Base-by-base conservation (phyloP, 2,329 filamentous ascomycete species). In the Eutypella sp. region DNA sequence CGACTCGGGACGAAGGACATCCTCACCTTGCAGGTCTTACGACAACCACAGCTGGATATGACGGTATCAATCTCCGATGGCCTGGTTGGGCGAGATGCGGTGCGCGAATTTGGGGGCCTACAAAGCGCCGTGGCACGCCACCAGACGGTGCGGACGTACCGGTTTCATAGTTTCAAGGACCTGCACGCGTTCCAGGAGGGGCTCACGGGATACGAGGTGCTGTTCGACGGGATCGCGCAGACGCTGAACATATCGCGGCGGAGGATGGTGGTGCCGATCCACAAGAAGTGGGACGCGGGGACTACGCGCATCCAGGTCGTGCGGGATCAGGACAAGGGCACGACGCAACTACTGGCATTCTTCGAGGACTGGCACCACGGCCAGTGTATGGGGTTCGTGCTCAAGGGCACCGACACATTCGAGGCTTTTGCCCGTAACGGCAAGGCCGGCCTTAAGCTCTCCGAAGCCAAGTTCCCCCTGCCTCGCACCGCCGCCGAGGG, bases 261-360 rank as follows among this genome's bases (percentile, higher is more conserved):
- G 41, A 81, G 88, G 54, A 93, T 91, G 85, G 88, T 96, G 11
- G 89, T 95, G 15, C 89, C 89, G 0, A 92, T 96, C 54, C 87
- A 95, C 70, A 95, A 96, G 69, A 93, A 93, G 65, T 95, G 89
- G 88, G 89, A 95, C 61, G 87, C 90, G 2, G 81, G 76, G n/a
- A 78, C 76, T 31, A 88, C 88, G 8, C 82, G 91, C 29, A 73
- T 96, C 7, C 90, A 96, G 62, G 75, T 96, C 31, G 81, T 96
- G 29, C 76, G 82, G 53, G n/a, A n/a, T n/a, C 84, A 85, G 53
- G 87, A 90, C 51, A 87, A 82, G 58, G n/a, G n/a, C n/a, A 78
- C 86, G 13, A 67, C 87, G 19, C 89, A 95, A 63, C 71, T 96
- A 24, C 70, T 95, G 19, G 89, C 84, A 3, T 96, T 95, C 68